Evolutionary conservation across 208 protist genomes (phyloP), one percentile per base, ranked within the genome.

Genomic region (Leishmania major): DNA sequence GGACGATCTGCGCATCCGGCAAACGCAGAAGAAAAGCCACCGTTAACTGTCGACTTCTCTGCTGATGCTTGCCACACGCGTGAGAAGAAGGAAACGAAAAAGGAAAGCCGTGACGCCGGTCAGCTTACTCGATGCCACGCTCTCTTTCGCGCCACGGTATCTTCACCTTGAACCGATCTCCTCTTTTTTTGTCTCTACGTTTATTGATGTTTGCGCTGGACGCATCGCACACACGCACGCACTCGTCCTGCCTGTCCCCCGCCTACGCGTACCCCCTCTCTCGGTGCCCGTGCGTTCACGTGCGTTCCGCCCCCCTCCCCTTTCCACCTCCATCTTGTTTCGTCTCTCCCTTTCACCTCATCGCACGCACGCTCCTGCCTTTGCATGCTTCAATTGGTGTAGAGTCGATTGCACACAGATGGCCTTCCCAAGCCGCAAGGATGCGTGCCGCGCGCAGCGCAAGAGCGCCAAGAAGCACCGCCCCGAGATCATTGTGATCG

Each of bases 401-500:
- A 47, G 15, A 73, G 69, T 73, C 43, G 37, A 73, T 73, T n/a
- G 10, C 69, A 53, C 40, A 74, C 40, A 43, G 40, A 67, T 64
- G 57, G 28, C 31, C 35, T 11, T 66, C 6, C 45, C 43, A 10
- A 92, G 73, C 84, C 92, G 94, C 84, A 92, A 91, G 89, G 74
- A 85, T 37, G 90, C 86, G 49, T 69, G 77, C 79, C 94, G 94
- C 85, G 81, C 81, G 59, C 86, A 88, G 87, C 94, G 94, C 86
- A 97, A 97, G 87, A 75, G 86, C 53, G 57, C 82, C 84, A 95
- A 95, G 91, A 92, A 88, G 87, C 91, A 95, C 89, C 93, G 91
- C 83, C 93, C 93, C 75, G 91, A 96, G 71, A 93, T 96, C 66
- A 90, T 99, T 72, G 95, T 99, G 57, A 95, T 99, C 80, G 99